Evolutionary conservation across 371 early-diverging fungal species (phyloP).

Genomic region (Rhizopus microsporus): DNA sequence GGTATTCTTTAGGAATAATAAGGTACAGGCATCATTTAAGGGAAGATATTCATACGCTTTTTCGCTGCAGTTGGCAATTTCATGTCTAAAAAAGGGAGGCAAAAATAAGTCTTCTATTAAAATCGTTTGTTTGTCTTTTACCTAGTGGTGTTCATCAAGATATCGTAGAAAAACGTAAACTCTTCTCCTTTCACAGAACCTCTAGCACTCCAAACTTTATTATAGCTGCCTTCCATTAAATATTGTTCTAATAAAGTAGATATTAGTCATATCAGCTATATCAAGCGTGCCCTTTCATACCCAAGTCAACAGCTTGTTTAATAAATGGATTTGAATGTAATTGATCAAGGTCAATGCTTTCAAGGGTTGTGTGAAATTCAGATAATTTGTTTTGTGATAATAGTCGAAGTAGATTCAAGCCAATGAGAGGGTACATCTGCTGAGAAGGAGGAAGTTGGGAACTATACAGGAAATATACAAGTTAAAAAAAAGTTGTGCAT

Average conservation of each 20-base stretch:
- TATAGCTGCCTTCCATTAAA: slow-evolving; percentile 97
- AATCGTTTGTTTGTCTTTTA: slow-evolving; percentile 21
- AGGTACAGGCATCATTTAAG: slow-evolving; percentile 82
- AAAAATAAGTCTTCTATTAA: background rate
- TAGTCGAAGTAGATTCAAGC: slow-evolving; percentile 89
- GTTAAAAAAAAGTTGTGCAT: background rate
- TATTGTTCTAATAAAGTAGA: slow-evolving; percentile 63
- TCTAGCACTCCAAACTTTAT: slow-evolving; percentile 91
- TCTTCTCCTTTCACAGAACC: slow-evolving; percentile 87
- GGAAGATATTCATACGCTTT: slow-evolving; percentile 89
- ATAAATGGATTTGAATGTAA: slow-evolving; percentile 80
- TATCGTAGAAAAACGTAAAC: slow-evolving; percentile 90
- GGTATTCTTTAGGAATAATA: slow-evolving; percentile 81
- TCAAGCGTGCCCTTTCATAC: slow-evolving; percentile 17
- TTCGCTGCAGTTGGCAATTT: slow-evolving; percentile 94
- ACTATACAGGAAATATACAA: slow-evolving; percentile 18
- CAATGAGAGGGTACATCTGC: slow-evolving; percentile 85
- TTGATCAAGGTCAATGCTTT: slow-evolving; percentile 83
- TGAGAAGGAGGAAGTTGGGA: slow-evolving; percentile 74
- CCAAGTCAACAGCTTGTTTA: slow-evolving; percentile 86
- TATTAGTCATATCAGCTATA: background rate
- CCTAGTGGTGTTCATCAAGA: slow-evolving; percentile 91
- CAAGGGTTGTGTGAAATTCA: slow-evolving; percentile 94
- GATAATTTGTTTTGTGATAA: slow-evolving; percentile 92
- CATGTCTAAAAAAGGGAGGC: slow-evolving; percentile 60